phyloP scores from a whole-genome alignment of 768 basidiomycete genomes.

The Amanita muscaria region DNA sequence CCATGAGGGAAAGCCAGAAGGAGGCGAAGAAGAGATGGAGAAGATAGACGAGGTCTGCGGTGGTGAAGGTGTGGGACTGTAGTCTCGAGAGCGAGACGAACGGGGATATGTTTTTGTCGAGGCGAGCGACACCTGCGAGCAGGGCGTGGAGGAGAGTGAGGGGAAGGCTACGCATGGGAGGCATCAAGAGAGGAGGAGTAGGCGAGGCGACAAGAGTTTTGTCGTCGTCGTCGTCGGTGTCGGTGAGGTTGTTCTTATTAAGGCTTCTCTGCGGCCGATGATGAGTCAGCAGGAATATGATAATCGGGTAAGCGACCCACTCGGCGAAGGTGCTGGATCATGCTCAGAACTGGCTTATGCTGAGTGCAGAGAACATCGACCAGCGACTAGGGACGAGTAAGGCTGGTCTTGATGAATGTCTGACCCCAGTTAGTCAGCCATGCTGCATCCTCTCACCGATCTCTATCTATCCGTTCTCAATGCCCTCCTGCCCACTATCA shows the following conservation, averaged over 20 bases:
- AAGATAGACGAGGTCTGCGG: conserved; percentile 53
- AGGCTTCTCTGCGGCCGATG: too few species aligned
- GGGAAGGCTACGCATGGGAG: not conserved
- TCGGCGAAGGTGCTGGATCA: too few species aligned
- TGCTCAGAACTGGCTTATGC: too few species aligned
- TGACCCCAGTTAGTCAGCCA: too few species aligned
- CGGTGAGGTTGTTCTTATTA: not conserved
- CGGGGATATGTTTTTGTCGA: conserved; percentile 76
- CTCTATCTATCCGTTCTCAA: not conserved
- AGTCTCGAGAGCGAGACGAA: conserved; percentile 53
- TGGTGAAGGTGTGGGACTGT: conserved; percentile 44
- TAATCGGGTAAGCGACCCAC: too few species aligned
- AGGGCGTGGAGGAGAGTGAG: conserved; percentile 36
- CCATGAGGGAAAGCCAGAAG: conserved; percentile 72
- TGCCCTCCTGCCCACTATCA: conserved; percentile 36
- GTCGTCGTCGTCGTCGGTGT: not conserved
- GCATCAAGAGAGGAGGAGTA: too few species aligned
- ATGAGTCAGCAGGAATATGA: too few species aligned
- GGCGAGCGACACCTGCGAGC: conserved; percentile 49
- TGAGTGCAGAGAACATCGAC: too few species aligned
- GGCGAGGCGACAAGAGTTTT: too few species aligned
- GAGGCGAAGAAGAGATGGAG: conserved; percentile 52
- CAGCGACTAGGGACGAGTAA: too few species aligned
- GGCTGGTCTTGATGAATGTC: too few species aligned
- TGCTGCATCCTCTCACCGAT: too few species aligned